Percentiles rank a stretch among this genome's conserved stretches.
phyloP scores from a whole-genome alignment of 2,329 filamentous ascomycete species.

The Chrysosphaeria jannelii region DNA sequence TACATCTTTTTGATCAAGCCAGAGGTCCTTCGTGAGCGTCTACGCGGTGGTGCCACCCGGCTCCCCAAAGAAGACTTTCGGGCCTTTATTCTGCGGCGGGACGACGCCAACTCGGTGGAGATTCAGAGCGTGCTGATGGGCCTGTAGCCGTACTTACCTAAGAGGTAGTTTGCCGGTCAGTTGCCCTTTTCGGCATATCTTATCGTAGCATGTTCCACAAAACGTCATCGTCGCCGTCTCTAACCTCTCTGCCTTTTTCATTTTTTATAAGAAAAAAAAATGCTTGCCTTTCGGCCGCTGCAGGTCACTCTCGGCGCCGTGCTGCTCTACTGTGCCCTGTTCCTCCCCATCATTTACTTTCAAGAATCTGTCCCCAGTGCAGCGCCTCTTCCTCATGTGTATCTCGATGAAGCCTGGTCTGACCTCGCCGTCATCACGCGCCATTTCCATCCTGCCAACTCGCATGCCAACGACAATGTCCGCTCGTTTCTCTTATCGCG shows the following conservation, averaged over 20 bases:
- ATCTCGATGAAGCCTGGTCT: slow-evolving; percentile 61
- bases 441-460: slow-evolving; percentile 71
- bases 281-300: slow-evolving; percentile 47
- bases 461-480: slow-evolving; percentile 50
- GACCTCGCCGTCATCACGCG: slow-evolving; percentile 51
- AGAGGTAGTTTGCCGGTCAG: too few relatives aligned
- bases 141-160: too few relatives aligned
- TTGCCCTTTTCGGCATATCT: too few relatives aligned
- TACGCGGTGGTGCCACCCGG: slow-evolving; percentile 24
- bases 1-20: slow-evolving; percentile 84
- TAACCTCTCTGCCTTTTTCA: too few relatives aligned
- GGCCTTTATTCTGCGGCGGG: slow-evolving; percentile 57
- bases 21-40: slow-evolving; percentile 43
- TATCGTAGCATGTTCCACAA: too few relatives aligned
- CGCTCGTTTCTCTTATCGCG: slow-evolving; percentile 44
- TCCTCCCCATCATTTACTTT: slow-evolving; percentile 17
- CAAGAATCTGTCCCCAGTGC: slow-evolving; percentile 32
- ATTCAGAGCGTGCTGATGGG: slow-evolving; percentile 6
- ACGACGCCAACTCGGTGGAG: slow-evolving; percentile 43
- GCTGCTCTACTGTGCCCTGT: slow-evolving; percentile 36
- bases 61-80: slow-evolving; percentile 41
- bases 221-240: too few relatives aligned
- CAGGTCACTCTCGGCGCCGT: slow-evolving; percentile 60
- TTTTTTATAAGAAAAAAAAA: too few relatives aligned
- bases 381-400: slow-evolving; percentile 27